Evolutionary conservation across 2,329 filamentous ascomycete species (phyloP).

Genomic region (Penicillium nordicum): DNA sequence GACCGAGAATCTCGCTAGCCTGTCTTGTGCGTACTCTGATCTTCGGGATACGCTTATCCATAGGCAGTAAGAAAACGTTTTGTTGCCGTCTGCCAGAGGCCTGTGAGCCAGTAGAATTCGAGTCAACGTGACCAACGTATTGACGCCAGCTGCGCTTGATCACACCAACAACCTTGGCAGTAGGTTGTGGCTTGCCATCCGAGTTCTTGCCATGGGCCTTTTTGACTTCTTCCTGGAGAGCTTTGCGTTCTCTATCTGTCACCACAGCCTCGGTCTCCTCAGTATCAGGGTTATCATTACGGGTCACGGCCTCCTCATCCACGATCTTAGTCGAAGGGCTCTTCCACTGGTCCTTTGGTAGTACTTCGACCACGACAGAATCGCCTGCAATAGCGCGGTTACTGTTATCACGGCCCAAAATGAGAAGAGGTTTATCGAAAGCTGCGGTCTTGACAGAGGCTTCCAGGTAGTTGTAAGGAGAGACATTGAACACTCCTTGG

Average conservation of each 20-base stretch:
- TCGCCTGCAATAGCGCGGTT: conserved; percentile 92
- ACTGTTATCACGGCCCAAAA: conserved; percentile 92
- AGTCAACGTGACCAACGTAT: conserved; percentile 93
- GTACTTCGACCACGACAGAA: conserved; percentile 84
- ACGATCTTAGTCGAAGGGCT: conserved; percentile 92
- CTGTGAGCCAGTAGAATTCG: conserved; percentile 72
- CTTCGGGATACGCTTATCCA: conserved; percentile 98
- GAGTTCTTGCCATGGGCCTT: conserved; percentile 72
- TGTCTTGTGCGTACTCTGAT: conserved; percentile 90
- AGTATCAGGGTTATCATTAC: conserved; percentile 87
- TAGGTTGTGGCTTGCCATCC: conserved; percentile 81
- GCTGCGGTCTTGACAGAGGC: conserved; percentile 85
- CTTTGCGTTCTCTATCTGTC: conserved; percentile 81
- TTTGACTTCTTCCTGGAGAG: conserved; percentile 87
- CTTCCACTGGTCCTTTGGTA: conserved; percentile 96
- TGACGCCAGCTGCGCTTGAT: conserved; percentile 97
- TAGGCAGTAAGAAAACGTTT: conserved; percentile 90
- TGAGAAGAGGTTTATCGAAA: conserved; percentile 82
- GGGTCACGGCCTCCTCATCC: conserved; percentile 86
- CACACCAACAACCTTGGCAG: conserved; percentile 85
- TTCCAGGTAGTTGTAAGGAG: conserved; percentile 96
- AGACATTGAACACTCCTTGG: conserved; percentile 93
- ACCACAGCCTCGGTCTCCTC: conserved; percentile 73
- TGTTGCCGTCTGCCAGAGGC: conserved; percentile 80
- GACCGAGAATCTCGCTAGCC: conserved; percentile 80